Base-by-base conservation (phyloP, 202 grass and related monocot species). In the Dendrocalamus latiflorus region DNA sequence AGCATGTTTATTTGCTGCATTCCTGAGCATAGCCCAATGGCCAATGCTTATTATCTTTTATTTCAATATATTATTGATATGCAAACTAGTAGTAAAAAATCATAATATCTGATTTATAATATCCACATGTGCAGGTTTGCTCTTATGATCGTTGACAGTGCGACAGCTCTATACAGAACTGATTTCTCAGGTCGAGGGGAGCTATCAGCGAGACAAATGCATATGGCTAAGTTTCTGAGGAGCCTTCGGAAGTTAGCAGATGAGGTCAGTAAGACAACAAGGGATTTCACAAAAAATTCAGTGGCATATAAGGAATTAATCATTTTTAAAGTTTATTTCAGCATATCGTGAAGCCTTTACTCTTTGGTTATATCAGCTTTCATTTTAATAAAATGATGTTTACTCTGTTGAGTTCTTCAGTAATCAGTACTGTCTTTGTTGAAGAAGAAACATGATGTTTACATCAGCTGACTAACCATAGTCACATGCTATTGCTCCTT, bases 131-230 rank as follows among this genome's bases (percentile, higher is more conserved):
- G 21, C 81, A 95, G 96, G 87, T 98, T 98, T 84, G 91, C 96
- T 87, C 84, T 98, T 16, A 98, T 98, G 93, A 83, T 95, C 79
- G 96, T 98, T 64, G 96, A 95, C 77, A 98, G 93, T 84, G 93
- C 96, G 17, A 95, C 96, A 75, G 91, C 91, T 90, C 78, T 98
- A 68, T 98, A 95, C 83, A 90, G 91, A 89, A 95, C 91, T 71
- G 89, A 95, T 92, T 98, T 98, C 89, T 98, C 91, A 57, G 96
- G 96, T 86, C 80, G 96, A 85, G 93, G 96, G 64, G 91, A 98
- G 60, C 78, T 93, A 63, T 98, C 93, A 37, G 96, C 93, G 2
- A 92, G 96, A 73, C 93, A 98, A 88, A 95, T 98, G 96, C 91
- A 95, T 84, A 89, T 93, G 79, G 93, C 91, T n/a, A 98, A 98